Evolutionary conservation across 2,329 filamentous ascomycete species (phyloP).

Genomic region (Myriangium duriaei): DNA sequence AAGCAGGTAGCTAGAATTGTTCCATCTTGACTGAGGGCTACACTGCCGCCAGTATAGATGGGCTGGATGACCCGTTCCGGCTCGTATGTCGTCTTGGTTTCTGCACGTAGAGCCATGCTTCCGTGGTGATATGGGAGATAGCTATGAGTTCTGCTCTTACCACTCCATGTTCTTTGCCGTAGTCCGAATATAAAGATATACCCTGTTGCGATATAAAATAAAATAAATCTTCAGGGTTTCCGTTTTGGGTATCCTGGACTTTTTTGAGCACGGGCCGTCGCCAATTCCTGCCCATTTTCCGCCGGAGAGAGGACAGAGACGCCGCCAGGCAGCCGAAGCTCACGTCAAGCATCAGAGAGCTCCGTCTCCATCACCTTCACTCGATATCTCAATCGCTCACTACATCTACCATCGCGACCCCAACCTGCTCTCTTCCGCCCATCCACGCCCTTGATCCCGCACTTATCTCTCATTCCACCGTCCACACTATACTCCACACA

Average conservation of each 20-base stretch:
- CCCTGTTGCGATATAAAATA: too few relatives aligned
- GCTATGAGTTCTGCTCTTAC: not conserved
- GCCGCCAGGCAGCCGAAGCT: conserved; percentile 9
- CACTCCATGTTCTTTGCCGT: not conserved
- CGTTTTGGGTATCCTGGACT: not conserved
- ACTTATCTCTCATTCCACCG: conserved; percentile 21
- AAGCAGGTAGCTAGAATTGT: conserved; percentile 75
- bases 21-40: conserved; percentile 70
- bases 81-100: conserved; percentile 78
- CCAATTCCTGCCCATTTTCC: too few relatives aligned
- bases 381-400: not conserved
- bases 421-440: conserved; percentile 9
- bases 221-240: conserved; percentile 5
- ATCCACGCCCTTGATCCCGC: conserved; percentile 26
- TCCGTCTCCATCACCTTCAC: conserved; percentile 1
- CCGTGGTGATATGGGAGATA: not conserved
- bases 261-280: conserved; percentile 3
- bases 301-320: not conserved
- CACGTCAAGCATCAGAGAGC: conserved; percentile 7
- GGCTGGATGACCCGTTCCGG: conserved; percentile 72
- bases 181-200: too few relatives aligned
- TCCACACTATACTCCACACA: conserved; percentile 24
- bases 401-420: not conserved
- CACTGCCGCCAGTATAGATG: conserved; percentile 83
- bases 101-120: conserved; percentile 42